Conservation (phyloP, 495 filamentous ascomycete species). For the Neurospora discreta region DNA sequence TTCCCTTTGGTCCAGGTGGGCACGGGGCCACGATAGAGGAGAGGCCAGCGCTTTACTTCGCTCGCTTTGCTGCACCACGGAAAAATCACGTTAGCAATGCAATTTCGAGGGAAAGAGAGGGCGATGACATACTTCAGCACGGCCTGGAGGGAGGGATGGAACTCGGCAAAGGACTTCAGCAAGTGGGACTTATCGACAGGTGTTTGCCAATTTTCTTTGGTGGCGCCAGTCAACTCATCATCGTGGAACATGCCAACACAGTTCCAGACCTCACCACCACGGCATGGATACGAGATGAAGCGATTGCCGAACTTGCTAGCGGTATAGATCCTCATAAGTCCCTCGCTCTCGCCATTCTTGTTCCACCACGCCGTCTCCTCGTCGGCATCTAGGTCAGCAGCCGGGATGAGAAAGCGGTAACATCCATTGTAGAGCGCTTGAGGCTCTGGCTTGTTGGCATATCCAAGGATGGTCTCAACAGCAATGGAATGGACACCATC, state of each 20-base stretch:
- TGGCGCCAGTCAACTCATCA: constrained; percentile 6
- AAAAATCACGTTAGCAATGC: background rate
- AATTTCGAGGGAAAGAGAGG: background rate
- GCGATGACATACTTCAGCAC: constrained; percentile 12
- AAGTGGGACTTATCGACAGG: constrained; percentile 18
- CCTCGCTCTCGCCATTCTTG: constrained; percentile 17
- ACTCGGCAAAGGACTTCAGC: constrained; percentile 11
- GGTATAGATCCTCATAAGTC: constrained; percentile 20
- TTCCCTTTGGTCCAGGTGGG: constrained; percentile 28
- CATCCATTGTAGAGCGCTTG: constrained; percentile 25
- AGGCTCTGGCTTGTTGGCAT: constrained; percentile 12
- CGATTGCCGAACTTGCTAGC: constrained; percentile 19
- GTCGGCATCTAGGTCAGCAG: constrained; percentile 24
- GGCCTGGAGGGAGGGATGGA: constrained; percentile 13
- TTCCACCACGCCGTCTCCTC: constrained; percentile 22
- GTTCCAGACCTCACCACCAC: constrained; percentile 34
- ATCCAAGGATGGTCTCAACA: constrained; percentile 15
- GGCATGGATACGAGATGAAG: constrained; percentile 36
- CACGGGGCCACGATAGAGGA: constrained; percentile 26
- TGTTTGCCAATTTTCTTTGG: constrained; percentile 23
- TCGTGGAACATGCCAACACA: constrained; percentile 32
- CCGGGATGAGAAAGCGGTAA: constrained; percentile 36
- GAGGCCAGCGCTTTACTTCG: constrained; percentile 35
- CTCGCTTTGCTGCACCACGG: constrained; percentile 17
- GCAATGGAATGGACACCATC: constrained; percentile 37